Evolutionary conservation across 805 yeast genomes (phyloP).

Genomic region (Candida lessepsii): DNA sequence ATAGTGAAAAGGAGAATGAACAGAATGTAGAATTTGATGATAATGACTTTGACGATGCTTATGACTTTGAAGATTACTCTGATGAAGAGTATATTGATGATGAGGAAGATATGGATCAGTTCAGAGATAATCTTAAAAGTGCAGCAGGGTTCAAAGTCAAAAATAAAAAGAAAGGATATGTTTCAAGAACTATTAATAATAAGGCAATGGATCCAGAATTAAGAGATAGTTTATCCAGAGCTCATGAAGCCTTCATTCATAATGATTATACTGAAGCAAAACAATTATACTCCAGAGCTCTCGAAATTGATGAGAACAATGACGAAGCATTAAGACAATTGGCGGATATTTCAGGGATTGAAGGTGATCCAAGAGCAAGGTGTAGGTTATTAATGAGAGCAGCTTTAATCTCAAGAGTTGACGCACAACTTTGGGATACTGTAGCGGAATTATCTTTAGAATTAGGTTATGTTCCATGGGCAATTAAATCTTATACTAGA

Average conservation of each 20-base stretch:
- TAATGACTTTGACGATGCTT: conserved; percentile 1
- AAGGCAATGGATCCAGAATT: conserved; percentile 71
- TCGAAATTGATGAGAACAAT: conserved; percentile 73
- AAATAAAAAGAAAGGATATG: conserved; percentile 30
- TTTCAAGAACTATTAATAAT: conserved; percentile 35
- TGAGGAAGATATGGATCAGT: conserved; percentile 27
- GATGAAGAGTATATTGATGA: conserved; percentile 32
- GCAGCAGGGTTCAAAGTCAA: conserved; percentile 62
- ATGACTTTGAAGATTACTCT: conserved; percentile 1
- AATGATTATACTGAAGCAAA: conserved; percentile 61
- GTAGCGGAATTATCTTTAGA: conserved; percentile 69
- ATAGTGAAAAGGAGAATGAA: neutral
- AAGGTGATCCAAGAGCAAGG: conserved; percentile 67
- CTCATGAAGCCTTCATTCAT: conserved; percentile 76
- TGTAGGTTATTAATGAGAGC: conserved; percentile 81
- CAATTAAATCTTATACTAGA: conserved; percentile 67
- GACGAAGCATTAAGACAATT: conserved; percentile 83
- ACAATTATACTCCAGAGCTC: conserved; percentile 61
- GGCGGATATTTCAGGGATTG: conserved; percentile 76
- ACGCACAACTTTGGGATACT: conserved; percentile 72
- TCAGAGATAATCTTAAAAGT: conserved; percentile 56
- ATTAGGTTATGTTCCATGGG: conserved; percentile 70
- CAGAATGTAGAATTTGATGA: neutral
- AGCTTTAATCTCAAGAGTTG: conserved; percentile 73
- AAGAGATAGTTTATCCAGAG: conserved; percentile 60